Percentiles rank a stretch among this genome's conserved stretches.
These are phyloP conservation scores for Pleurotus djamor DNA, from an alignment of 768 basidiomycete species.

Conservation along the genomic window DNA sequence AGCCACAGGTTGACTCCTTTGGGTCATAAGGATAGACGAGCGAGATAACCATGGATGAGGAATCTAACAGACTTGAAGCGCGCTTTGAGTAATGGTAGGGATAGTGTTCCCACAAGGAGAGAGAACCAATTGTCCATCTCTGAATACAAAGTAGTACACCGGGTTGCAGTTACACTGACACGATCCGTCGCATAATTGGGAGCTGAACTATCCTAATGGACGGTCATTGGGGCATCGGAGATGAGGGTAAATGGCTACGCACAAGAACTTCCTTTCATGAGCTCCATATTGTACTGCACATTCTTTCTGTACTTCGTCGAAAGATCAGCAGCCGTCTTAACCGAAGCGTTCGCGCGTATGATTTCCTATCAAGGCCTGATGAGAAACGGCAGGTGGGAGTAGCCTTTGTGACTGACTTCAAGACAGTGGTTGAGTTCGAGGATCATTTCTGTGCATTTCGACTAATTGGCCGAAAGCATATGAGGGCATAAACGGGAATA, in stretches of 20 bases:
- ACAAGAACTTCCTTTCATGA: constrained; percentile 43
- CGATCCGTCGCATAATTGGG: neutral
- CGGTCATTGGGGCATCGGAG: neutral
- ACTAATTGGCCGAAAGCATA: constrained; percentile 37
- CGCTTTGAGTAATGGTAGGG: no score
- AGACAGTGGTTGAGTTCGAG: constrained; percentile 86
- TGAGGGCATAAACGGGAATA: neutral
- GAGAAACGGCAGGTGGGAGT: neutral
- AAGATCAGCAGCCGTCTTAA: constrained; percentile 81
- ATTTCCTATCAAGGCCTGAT: constrained; percentile 55
- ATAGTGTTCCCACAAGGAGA: neutral
- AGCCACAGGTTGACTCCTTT: constrained; percentile 55
- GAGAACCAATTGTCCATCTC: neutral
- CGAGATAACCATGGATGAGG: neutral
- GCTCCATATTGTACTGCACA: constrained; percentile 88
- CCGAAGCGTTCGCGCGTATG: constrained; percentile 69
- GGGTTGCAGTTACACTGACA: no score
- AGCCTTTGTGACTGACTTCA: constrained; percentile 38
- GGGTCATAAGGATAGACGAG: constrained; percentile 33
- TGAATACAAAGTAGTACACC: no score
- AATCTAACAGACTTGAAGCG: neutral
- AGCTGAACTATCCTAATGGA: neutral
- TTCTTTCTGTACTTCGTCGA: constrained; percentile 89
- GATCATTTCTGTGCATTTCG: constrained; percentile 91
- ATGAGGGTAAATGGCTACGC: neutral